phyloP scores from a whole-genome alignment of 2,329 filamentous ascomycete species.

The Colletotrichum sp. region DNA sequence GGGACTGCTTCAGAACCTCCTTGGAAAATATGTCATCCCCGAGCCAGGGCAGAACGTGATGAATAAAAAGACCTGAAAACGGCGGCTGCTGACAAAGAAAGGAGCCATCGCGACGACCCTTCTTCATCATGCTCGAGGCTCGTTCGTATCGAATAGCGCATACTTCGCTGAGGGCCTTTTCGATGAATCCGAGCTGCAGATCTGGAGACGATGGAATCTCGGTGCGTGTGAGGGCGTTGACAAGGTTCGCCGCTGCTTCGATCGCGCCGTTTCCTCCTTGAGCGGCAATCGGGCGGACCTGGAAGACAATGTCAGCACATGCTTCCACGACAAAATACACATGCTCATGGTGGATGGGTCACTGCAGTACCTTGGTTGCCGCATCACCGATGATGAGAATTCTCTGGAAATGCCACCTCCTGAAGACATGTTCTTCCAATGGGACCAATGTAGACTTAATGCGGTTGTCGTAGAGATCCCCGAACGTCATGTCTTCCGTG shows the following conservation, averaged over 20 bases:
- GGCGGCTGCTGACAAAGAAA: not conserved
- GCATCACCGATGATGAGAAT: conserved; percentile 44
- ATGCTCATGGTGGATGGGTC: not conserved
- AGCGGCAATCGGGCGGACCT: conserved; percentile 24
- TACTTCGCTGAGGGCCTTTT: not conserved
- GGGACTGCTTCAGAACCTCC: not conserved
- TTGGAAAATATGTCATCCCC: not conserved
- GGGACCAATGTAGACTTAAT: conserved; percentile 29
- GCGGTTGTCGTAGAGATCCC: conserved; percentile 30
- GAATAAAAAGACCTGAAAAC: not conserved
- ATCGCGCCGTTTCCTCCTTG: conserved; percentile 29
- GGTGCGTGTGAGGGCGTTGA: conserved; percentile 10
- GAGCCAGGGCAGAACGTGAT: not conserved
- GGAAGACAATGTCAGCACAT: not conserved
- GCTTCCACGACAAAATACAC: rapidly evolving
- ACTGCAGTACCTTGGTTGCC: conserved; percentile 40
- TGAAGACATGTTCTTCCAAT: conserved; percentile 35
- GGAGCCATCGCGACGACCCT: not conserved
- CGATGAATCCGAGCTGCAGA: not conserved
- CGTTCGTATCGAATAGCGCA: not conserved
- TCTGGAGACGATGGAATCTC: not conserved
- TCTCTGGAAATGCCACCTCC: conserved; percentile 40
- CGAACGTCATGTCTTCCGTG: conserved; percentile 28
- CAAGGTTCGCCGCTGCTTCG: conserved; percentile 24
- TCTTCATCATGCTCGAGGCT: not conserved